Evolutionary conservation across 2,329 filamentous ascomycete species (phyloP).

Genomic region (Alternaria rosae): DNA sequence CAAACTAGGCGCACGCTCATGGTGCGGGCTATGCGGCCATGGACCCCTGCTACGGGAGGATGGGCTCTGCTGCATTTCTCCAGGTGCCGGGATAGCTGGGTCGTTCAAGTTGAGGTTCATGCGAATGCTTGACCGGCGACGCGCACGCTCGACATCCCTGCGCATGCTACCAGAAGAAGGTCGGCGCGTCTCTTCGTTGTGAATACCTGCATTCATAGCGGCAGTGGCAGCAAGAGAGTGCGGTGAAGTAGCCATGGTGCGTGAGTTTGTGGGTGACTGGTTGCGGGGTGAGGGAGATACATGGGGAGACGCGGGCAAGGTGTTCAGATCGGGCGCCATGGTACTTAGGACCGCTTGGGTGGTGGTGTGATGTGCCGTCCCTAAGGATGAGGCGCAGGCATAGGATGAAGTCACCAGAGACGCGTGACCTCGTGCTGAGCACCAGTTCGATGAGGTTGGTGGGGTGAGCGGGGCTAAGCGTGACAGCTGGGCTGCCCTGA

Average conservation of each 20-base stretch:
- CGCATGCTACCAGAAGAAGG: slow-evolving; percentile 60
- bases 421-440: background rate
- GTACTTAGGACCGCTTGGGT: background rate
- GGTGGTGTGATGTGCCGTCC: slow-evolving; percentile 19
- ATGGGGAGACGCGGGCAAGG: slow-evolving; percentile 61
- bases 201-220: slow-evolving; percentile 78
- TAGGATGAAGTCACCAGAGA: background rate
- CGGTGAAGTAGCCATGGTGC: slow-evolving; percentile 65
- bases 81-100: slow-evolving; percentile 70
- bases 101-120: slow-evolving; percentile 80
- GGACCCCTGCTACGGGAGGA: slow-evolving; percentile 34
- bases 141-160: slow-evolving; percentile 53
- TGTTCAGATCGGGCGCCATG: slow-evolving; percentile 64
- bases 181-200: slow-evolving; percentile 64
- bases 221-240: slow-evolving; percentile 78
- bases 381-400: background rate
- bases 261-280: slow-evolving; percentile 49
- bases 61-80: slow-evolving; percentile 68
- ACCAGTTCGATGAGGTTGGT: background rate
- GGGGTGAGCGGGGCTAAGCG: slow-evolving; percentile 7
- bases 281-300: slow-evolving; percentile 42
- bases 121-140: slow-evolving; percentile 72
- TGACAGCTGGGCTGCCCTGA: background rate
- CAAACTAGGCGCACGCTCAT: slow-evolving; percentile 73
- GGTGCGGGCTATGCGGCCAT: slow-evolving; percentile 63